These are phyloP conservation scores for Albugo laibachii DNA, from an alignment of 352 stramenopile genomes.

Conservation along the genomic window DNA sequence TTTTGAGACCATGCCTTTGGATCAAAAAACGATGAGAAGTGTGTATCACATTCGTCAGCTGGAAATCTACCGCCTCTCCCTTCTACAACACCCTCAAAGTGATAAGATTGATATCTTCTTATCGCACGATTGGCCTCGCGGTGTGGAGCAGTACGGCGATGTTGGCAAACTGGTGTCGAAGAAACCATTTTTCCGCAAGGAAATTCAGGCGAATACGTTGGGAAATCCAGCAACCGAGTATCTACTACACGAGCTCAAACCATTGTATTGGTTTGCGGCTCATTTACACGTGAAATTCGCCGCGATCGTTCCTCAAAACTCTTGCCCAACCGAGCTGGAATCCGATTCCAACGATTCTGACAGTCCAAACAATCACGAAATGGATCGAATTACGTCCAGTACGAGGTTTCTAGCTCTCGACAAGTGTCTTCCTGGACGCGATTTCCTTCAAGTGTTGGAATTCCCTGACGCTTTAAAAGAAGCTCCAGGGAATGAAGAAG, in stretches of 20 bases:
- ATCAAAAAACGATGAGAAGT: constrained; percentile 73
- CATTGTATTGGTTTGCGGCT: constrained; percentile 93
- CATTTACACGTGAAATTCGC: constrained; percentile 98
- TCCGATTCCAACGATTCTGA: not conserved
- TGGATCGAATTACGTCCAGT: constrained; percentile 2
- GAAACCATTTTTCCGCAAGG: constrained; percentile 91
- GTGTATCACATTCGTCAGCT: constrained; percentile 92
- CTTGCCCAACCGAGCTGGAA: not conserved
- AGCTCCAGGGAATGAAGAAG: constrained; percentile 1
- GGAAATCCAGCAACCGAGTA: constrained; percentile 86
- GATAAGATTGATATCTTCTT: constrained; percentile 81
- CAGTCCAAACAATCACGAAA: not conserved
- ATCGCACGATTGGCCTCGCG: constrained; percentile 97
- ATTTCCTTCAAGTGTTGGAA: constrained; percentile 91
- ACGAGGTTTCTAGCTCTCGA: constrained; percentile 98
- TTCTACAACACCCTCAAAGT: constrained; percentile 1
- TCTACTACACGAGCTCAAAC: constrained; percentile 84
- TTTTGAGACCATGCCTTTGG: constrained; percentile 65
- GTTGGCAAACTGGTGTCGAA: constrained; percentile 63
- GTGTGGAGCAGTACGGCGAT: constrained; percentile 92
- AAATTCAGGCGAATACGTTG: constrained; percentile 85
- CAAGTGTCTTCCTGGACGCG: constrained; percentile 91
- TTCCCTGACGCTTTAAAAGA: constrained; percentile 15
- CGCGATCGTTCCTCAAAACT: constrained; percentile 79
- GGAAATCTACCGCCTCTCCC: constrained; percentile 83